Conservation (phyloP, 2,329 filamentous ascomycete species). For the Apiospora saccharicola region DNA sequence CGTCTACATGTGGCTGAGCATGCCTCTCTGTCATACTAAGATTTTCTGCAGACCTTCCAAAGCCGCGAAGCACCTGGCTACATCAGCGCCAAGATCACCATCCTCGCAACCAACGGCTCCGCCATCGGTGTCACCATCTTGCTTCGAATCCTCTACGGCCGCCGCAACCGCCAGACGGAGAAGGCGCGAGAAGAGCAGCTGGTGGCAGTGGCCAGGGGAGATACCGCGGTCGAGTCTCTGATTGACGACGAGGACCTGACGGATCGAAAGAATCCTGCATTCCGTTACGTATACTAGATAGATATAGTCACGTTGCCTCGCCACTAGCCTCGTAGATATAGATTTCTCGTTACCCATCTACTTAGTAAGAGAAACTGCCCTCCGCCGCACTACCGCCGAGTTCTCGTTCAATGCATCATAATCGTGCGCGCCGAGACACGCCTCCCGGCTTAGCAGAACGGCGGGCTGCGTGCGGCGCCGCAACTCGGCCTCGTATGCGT, state of each 20-base stretch:
- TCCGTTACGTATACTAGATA: constrained; percentile 32
- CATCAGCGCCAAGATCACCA: constrained; percentile 61
- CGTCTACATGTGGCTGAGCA: too few species aligned
- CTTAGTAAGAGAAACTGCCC: not conserved
- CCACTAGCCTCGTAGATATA: too few species aligned
- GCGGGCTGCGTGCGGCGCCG: not conserved
- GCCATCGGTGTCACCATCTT: constrained; percentile 29
- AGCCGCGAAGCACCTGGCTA: constrained; percentile 59
- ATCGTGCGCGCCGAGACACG: constrained; percentile 4
- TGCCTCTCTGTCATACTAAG: not conserved
- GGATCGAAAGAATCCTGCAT: constrained; percentile 29
- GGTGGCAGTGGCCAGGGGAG: constrained; percentile 26
- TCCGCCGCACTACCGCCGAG: not conserved
- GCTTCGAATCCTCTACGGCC: constrained; percentile 37
- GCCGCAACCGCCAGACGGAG: constrained; percentile 30
- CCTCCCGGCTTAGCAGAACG: constrained; percentile 8
- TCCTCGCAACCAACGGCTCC: constrained; percentile 52
- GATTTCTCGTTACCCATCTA: not conserved
- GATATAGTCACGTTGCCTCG: not conserved
- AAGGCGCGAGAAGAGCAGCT: constrained; percentile 27
- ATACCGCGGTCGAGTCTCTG: constrained; percentile 23
- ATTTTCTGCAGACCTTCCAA: constrained; percentile 64
- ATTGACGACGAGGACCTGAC: constrained; percentile 28
- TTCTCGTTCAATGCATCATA: constrained; percentile 1
- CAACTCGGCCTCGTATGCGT: constrained; percentile 6